Evolutionary conservation across 2,329 filamentous ascomycete genomes (phyloP).

Genomic region (Aspergillus tubingensis): DNA sequence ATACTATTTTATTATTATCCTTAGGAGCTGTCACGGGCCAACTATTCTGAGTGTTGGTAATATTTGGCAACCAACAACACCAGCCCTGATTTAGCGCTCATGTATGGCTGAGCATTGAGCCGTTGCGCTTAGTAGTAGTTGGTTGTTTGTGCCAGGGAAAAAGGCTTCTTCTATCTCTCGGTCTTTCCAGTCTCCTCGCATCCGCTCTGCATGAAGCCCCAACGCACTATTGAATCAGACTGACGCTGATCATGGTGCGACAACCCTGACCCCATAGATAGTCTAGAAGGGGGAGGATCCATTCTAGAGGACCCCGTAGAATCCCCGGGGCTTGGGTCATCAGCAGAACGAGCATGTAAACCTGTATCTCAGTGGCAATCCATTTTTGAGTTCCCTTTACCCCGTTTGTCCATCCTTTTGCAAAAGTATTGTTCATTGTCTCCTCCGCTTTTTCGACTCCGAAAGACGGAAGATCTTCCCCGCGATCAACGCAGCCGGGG

Average conservation of each 20-base stretch:
- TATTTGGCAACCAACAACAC: too few relatives aligned
- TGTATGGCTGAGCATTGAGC: too few relatives aligned
- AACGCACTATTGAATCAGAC: constrained; percentile 3
- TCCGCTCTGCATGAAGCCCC: constrained; percentile 1
- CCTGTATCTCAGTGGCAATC: not conserved
- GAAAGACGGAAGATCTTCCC: constrained; percentile 22
- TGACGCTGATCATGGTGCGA: not conserved
- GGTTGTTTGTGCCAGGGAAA: too few relatives aligned
- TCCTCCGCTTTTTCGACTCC: not conserved
- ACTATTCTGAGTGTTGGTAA: too few relatives aligned
- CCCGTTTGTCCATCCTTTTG: not conserved
- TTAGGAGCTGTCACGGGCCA: not conserved
- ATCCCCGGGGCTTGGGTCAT: not conserved
- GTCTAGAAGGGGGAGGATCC: not conserved
- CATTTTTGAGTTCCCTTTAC: not conserved
- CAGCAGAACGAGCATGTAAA: not conserved
- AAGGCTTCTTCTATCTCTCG: too few relatives aligned
- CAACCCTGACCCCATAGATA: not conserved
- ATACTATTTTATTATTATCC: not conserved
- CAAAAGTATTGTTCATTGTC: not conserved
- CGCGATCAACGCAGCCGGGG: constrained; percentile 17
- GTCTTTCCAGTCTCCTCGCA: not conserved
- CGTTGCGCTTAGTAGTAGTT: too few relatives aligned
- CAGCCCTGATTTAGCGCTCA: too few relatives aligned
- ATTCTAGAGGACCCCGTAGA: not conserved